Evolutionary conservation across 805 yeast genomes (phyloP).

Genomic region (Zygosaccharomyces rouxii): DNA sequence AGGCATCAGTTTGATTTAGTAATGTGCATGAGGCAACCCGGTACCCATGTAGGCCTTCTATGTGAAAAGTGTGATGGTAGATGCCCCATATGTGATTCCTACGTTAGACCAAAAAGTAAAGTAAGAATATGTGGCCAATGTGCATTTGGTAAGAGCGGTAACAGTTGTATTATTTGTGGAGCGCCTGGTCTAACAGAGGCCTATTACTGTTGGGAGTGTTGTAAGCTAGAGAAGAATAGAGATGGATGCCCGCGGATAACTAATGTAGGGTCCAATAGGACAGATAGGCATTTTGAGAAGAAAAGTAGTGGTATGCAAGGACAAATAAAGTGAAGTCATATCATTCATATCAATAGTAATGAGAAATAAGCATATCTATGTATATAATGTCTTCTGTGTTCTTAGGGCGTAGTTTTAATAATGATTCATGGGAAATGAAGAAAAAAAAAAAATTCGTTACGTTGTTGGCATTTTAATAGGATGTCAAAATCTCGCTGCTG

Average conservation of each 20-base stretch:
- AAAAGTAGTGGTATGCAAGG: slow-evolving; percentile 30
- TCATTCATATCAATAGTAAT: not conserved
- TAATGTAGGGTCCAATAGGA: slow-evolving; percentile 72
- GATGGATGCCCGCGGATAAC: slow-evolving; percentile 90
- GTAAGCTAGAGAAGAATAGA: slow-evolving; percentile 67
- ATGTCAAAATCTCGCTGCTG: slow-evolving; percentile 1
- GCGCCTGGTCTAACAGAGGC: slow-evolving; percentile 59
- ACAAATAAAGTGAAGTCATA: not conserved
- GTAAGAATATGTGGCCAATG: slow-evolving; percentile 84
- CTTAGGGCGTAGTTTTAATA: not conserved
- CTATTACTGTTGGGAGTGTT: slow-evolving; percentile 82
- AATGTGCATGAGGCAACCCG: slow-evolving; percentile 82
- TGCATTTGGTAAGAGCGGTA: slow-evolving; percentile 60
- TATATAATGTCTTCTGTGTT: not conserved
- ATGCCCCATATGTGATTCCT: slow-evolving; percentile 87
- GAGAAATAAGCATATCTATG: not conserved
- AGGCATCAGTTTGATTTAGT: slow-evolving; percentile 84
- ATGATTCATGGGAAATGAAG: not conserved
- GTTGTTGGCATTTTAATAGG: not conserved
- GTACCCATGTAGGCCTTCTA: slow-evolving; percentile 61
- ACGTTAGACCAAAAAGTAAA: slow-evolving; percentile 60
- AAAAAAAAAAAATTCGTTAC: not conserved
- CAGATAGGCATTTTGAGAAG: slow-evolving; percentile 61
- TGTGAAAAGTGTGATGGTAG: slow-evolving; percentile 88
- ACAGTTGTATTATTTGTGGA: slow-evolving; percentile 78